Evolutionary conservation across 129 eudicot genomes (phyloP).

Genomic region (Helianthus annuus): HanXRQr2.0-SUNRISE NC_035449.2:21231373-21231872

Average conservation of each 20-base stretch:
- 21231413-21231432: not conserved
- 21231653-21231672: too few species aligned
- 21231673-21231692: not conserved
- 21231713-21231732: conserved; percentile 43
- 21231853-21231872: not conserved
- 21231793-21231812: not conserved
- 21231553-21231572: not conserved
- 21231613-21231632: not conserved
- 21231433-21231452: too few species aligned
- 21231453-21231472: not conserved
- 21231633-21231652: conserved; percentile 25
- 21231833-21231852: conserved; percentile 39
- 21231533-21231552: not conserved
- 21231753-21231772: conserved; percentile 7
- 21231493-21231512: too few species aligned
- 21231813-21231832: conserved; percentile 45
- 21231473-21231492: too few species aligned
- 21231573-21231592: conserved; percentile 4
- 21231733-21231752: conserved; percentile 3
- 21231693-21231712: conserved; percentile 20
- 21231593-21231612: not conserved
- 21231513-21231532: too few species aligned
- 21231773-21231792: conserved; percentile 7
- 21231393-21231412: not conserved
- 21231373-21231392: not conserved